Evolutionary conservation across 371 early-diverging fungal genomes (phyloP), one percentile per base, ranked within the genome.

Genomic region (Mortierella sp.): DNA sequence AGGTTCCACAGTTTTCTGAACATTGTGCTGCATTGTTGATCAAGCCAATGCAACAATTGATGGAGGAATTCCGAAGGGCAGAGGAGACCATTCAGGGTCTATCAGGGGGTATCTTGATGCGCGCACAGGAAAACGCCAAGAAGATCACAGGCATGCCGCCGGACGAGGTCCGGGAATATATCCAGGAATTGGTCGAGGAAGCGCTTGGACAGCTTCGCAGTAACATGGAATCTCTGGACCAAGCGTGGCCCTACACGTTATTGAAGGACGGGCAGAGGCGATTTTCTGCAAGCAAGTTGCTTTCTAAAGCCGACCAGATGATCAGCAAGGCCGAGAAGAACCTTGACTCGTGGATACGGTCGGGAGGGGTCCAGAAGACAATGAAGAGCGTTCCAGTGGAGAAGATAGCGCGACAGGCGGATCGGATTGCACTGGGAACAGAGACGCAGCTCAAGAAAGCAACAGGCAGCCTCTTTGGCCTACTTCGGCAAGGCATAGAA

Each of bases 61-160:
- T 18, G 26, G 38, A 39, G 2, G 43, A 6, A n/a, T 7, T 64
- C 12, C n/a, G 21, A 30, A 38, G 47, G 16, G n/a, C 38, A 6
- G 51, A 34, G 19, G 55, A 48, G 27, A 28, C 16, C 24, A 31
- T 21, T 3, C 26, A 41, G 19, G 50, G 60, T 8, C 64, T 49
- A 9, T 30, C 39, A 34, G 13, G 4, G 1, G 38, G n/a, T 2
- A 54, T 24, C 3, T 18, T 62, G 14, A 18, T 18, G 54, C 38
- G 62, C 16, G 64, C 62, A 10, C 61, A 52, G 23, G 19, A 27
- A 9, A 71, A 71, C 26, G 66, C 66, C 30, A 61, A 66, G 52
- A 39, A n/a, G 23, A 24, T 66, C 30, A 61, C 34, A 10, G 30
- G 21, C 9, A 45, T 19, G 9, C 2, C 41, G 3, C 16, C 58